Conservation (phyloP, 805 yeast species). For the Lipomyces yamanashiensis region DNA sequence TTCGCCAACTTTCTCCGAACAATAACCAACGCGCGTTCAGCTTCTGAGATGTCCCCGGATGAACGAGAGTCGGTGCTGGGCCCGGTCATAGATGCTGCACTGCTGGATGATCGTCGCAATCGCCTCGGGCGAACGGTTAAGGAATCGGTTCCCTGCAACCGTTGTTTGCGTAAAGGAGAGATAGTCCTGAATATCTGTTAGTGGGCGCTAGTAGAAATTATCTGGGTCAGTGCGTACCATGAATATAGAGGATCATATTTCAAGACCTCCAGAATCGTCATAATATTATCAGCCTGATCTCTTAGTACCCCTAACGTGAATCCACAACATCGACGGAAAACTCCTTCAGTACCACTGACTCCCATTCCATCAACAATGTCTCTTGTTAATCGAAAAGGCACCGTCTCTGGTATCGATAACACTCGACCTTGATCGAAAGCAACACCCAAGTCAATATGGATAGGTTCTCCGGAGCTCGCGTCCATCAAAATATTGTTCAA, state of each 20-base stretch:
- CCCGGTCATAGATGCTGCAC: neutral
- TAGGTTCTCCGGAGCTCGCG: slow-evolving; percentile 80
- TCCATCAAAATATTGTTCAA: slow-evolving; percentile 89
- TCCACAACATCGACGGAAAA: slow-evolving; percentile 74
- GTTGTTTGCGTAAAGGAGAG: slow-evolving; percentile 59
- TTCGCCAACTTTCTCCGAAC: slow-evolving; percentile 75
- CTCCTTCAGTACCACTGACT: slow-evolving; percentile 78
- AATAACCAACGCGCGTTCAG: slow-evolving; percentile 72
- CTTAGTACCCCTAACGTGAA: slow-evolving; percentile 71
- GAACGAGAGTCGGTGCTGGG: neutral
- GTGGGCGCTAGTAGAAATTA: neutral
- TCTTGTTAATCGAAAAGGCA: slow-evolving; percentile 89
- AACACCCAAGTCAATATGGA: slow-evolving; percentile 94
- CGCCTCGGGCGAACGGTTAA: slow-evolving; percentile 4
- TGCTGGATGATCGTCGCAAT: neutral
- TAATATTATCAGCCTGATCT: slow-evolving; percentile 66
- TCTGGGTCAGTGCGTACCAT: slow-evolving; percentile 55
- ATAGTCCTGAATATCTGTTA: slow-evolving; percentile 49
- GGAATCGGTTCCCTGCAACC: slow-evolving; percentile 22
- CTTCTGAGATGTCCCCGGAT: slow-evolving; percentile 60
- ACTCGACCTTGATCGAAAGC: slow-evolving; percentile 93
- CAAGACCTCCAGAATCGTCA: slow-evolving; percentile 81
- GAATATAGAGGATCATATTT: slow-evolving; percentile 91
- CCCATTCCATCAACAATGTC: slow-evolving; percentile 96
- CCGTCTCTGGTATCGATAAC: slow-evolving; percentile 86